Percentiles rank a stretch among this genome's conserved stretches.
Conservation (phyloP, 306 rosid species). For the Corylus americana region DNA sequence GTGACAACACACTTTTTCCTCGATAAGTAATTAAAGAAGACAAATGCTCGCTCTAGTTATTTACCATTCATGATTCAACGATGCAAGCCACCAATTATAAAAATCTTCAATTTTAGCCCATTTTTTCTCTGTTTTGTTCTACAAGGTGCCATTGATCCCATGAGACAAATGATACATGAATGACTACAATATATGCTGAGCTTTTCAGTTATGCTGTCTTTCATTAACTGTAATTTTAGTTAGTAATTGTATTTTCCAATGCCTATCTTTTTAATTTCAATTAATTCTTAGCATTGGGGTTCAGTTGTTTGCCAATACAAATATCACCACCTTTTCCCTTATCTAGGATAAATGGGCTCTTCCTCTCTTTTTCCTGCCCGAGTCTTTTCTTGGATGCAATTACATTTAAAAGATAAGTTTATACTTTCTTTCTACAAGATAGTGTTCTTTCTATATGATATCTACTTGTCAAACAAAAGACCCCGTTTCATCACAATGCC, state of each 20-base stretch:
- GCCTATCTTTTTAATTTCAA: too few relatives aligned
- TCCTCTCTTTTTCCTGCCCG: neutral
- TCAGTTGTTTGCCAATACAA: too few relatives aligned
- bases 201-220: too few relatives aligned
- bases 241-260: too few relatives aligned
- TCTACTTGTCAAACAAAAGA: neutral
- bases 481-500: neutral
- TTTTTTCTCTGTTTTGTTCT: neutral
- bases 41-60: neutral
- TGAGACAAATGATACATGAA: neutral
- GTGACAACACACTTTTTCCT: neutral
- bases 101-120: neutral
- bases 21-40: neutral
- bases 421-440: neutral
- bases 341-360: neutral
- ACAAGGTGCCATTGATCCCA: neutral
- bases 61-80: neutral
- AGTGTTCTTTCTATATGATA: neutral
- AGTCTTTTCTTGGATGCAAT: neutral
- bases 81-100: neutral
- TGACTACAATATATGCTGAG: neutral
- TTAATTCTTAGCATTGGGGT: too few relatives aligned
- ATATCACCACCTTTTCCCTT: neutral
- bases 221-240: too few relatives aligned
- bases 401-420: neutral